Percentiles rank a stretch among this genome's conserved stretches.
Conservation (phyloP, 805 yeast species). For the Starmera amethionina region DNA sequence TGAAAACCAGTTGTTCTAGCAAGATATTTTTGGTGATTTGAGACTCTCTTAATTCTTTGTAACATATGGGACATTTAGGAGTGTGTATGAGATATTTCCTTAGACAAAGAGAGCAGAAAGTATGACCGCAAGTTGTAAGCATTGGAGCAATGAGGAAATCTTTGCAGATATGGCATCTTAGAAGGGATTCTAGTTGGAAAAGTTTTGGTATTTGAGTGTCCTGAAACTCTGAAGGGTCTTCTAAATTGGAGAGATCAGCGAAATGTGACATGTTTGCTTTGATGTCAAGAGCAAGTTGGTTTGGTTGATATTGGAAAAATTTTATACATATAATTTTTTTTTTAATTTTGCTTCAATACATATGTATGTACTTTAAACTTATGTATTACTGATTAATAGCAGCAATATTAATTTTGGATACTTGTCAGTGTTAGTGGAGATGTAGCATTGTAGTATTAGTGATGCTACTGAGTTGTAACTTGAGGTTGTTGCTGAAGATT, state of each 20-base stretch:
- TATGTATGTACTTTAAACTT: no score
- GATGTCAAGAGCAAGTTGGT: no score
- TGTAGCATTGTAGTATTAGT: no score
- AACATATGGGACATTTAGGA: constrained; percentile 70
- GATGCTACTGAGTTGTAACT: no score
- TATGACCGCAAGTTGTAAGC: constrained; percentile 76
- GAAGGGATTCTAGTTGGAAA: constrained; percentile 52
- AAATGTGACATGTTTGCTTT: neutral
- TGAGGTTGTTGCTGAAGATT: no score
- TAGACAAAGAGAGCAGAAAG: constrained; percentile 83
- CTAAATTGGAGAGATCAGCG: constrained; percentile 15
- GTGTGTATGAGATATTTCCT: constrained; percentile 54
- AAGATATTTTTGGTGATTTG: constrained; percentile 55
- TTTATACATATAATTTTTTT: no score
- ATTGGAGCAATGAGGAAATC: constrained; percentile 76
- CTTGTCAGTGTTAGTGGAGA: no score
- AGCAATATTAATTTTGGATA: no score
- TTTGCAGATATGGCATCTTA: constrained; percentile 83
- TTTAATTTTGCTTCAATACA: no score
- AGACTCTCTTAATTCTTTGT: constrained; percentile 59
- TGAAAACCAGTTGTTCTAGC: constrained; percentile 59
- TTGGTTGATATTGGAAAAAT: no score
- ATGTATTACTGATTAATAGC: no score
- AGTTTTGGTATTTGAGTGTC: constrained; percentile 44
- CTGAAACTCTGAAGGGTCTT: constrained; percentile 71